phyloP scores from a whole-genome alignment of 495 filamentous ascomycete species.

The Penicillium samsonianum region DNA sequence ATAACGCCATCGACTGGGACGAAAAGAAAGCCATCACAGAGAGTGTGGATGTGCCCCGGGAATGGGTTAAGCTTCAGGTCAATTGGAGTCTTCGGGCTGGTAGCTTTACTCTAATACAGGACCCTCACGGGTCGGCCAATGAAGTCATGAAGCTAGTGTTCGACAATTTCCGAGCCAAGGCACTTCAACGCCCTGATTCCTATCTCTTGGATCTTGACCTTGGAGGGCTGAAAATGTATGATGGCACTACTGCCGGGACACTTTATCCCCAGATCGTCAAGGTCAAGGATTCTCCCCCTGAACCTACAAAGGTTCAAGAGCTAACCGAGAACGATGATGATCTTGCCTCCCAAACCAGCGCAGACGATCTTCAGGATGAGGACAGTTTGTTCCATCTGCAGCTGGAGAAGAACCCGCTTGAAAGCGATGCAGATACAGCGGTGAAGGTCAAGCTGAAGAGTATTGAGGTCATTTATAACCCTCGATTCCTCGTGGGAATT shows the following conservation, averaged over 20 bases:
- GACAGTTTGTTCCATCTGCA: slow-evolving; percentile 86
- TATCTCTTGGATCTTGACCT: slow-evolving; percentile 85
- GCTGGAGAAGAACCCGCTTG: slow-evolving; percentile 91
- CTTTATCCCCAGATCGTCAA: slow-evolving; percentile 91
- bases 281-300: slow-evolving; percentile 79
- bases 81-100: slow-evolving; percentile 87
- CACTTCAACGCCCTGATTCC: slow-evolving; percentile 85
- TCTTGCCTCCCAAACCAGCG: slow-evolving; percentile 52
- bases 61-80: slow-evolving; percentile 88
- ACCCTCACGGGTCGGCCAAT: slow-evolving; percentile 73
- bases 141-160: slow-evolving; percentile 90
- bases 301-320: slow-evolving; percentile 45
- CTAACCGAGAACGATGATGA: slow-evolving; percentile 59
- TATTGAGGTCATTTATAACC: slow-evolving; percentile 96
- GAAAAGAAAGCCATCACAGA: slow-evolving; percentile 89
- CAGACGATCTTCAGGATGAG: slow-evolving; percentile 59
- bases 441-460: slow-evolving; percentile 90
- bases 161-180: slow-evolving; percentile 86
- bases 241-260: slow-evolving; percentile 88
- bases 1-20: slow-evolving; percentile 96
- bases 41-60: slow-evolving; percentile 82
- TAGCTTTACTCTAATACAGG: slow-evolving; percentile 87
- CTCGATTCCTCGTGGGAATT: slow-evolving; percentile 83
- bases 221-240: slow-evolving; percentile 89
- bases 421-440: slow-evolving; percentile 86